phyloP scores from a whole-genome alignment of 441 rosid genomes.

The Macaranga tanarius region DNA sequence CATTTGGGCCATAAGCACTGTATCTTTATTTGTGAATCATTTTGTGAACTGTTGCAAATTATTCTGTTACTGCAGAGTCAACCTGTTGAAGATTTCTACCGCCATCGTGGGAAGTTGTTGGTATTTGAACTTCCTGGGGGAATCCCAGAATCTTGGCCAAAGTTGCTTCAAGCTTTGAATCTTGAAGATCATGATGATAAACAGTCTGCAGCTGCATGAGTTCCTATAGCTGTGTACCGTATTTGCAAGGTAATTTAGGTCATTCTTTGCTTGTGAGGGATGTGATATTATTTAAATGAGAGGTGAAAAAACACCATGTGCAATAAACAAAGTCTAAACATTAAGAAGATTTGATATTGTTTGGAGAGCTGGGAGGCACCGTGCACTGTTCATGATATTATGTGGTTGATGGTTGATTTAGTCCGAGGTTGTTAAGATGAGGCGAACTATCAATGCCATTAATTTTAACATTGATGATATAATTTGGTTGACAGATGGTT shows the following conservation, averaged over 20 bases:
- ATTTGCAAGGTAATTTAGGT: constrained; percentile 37
- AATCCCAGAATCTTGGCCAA: constrained; percentile 96
- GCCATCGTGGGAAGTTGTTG: constrained; percentile 61
- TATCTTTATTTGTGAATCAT: constrained; percentile 2
- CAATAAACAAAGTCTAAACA: constrained; percentile 23
- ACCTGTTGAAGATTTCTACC: constrained; percentile 89
- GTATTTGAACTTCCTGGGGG: constrained; percentile 97
- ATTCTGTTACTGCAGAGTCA: constrained; percentile 54
- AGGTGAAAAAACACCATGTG: constrained; percentile 14
- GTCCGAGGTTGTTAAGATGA: neutral
- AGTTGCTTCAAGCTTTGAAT: constrained; percentile 81
- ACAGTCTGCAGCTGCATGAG: constrained; percentile 66
- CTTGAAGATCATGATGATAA: constrained; percentile 61
- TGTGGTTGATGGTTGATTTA: constrained; percentile 7
- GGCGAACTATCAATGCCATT: constrained; percentile 11
- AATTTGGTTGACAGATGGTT: constrained; percentile 16
- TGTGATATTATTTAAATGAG: constrained; percentile 31
- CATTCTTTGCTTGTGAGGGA: constrained; percentile 60
- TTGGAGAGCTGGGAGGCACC: constrained; percentile 20
- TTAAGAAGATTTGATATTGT: constrained; percentile 21
- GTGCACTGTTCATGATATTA: constrained; percentile 7
- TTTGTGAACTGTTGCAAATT: constrained; percentile 7
- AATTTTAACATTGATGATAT: constrained; percentile 15
- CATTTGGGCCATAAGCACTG: neutral
- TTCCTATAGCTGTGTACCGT: constrained; percentile 16